Evolutionary conservation across 805 yeast genomes (phyloP).

Genomic region (Hanseniaspora guilliermondii): DNA sequence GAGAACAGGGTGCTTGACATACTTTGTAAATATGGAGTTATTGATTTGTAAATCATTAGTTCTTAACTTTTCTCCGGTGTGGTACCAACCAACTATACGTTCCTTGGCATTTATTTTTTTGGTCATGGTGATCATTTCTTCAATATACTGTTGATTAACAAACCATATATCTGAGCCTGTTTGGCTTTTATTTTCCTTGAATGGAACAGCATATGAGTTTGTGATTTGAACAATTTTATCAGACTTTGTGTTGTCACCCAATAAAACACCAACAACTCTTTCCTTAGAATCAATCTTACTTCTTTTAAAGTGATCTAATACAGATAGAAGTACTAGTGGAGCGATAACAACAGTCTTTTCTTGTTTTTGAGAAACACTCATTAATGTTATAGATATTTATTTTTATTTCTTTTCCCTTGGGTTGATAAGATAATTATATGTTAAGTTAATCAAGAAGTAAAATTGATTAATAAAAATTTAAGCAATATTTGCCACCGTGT

Average conservation of each 20-base stretch:
- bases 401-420: background rate
- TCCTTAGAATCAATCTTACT: conserved; percentile 61
- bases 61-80: conserved; percentile 86
- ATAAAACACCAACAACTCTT: conserved; percentile 85
- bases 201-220: conserved; percentile 92
- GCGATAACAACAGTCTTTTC: conserved; percentile 61
- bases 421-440: too few species aligned
- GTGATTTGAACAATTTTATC: conserved; percentile 52
- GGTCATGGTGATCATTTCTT: conserved; percentile 95
- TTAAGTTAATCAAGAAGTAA: too few species aligned
- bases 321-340: conserved; percentile 85
- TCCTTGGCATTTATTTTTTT: conserved; percentile 96
- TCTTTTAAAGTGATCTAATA: conserved; percentile 89
- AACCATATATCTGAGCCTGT: conserved; percentile 73
- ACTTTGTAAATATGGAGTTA: conserved; percentile 65
- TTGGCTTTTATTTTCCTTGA: conserved; percentile 89
- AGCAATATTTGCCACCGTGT: conserved; percentile 2
- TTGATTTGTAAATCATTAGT: conserved; percentile 84
- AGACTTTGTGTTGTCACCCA: conserved; percentile 60
- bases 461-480: too few species aligned
- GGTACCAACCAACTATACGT: conserved; percentile 97
- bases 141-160: conserved; percentile 89
- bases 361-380: conserved; percentile 1
- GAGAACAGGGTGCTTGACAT: conserved; percentile 63
- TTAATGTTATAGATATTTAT: background rate